A percentile compares a stretch with the other conserved stretches of the same genome.
phyloP scores from a whole-genome alignment of 805 yeast genomes.

The Metschnikowia orientalis region DNA sequence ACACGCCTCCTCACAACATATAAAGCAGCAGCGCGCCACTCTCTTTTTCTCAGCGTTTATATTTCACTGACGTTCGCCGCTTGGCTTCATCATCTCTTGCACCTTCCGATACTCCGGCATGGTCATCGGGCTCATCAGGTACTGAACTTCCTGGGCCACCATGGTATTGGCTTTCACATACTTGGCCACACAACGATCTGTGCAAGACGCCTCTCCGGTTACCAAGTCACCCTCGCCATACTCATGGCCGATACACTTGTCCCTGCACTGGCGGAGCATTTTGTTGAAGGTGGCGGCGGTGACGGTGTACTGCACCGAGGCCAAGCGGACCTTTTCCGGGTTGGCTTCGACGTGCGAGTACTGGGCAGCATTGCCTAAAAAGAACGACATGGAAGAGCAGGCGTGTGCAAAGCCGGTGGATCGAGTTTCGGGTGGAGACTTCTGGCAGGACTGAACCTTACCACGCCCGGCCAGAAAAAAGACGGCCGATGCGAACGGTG shows the following conservation, averaged over 20 bases:
- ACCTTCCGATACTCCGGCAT: conserved; percentile 41
- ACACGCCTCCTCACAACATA: too few relatives aligned
- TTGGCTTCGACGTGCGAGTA: conserved; percentile 47
- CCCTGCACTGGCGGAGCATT: conserved; percentile 57
- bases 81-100: conserved; percentile 9
- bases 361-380: conserved; percentile 46
- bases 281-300: conserved; percentile 40
- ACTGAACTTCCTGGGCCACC: conserved; percentile 52
- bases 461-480: too few relatives aligned
- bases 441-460: too few relatives aligned
- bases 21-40: background rate
- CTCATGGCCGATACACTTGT: conserved; percentile 80
- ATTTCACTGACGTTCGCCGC: conserved; percentile 1
- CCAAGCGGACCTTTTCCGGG: conserved; percentile 56
- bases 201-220: conserved; percentile 79
- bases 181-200: conserved; percentile 83
- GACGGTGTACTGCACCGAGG: conserved; percentile 66
- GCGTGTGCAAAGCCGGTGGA: background rate
- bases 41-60: background rate
- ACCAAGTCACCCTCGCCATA: conserved; percentile 81
- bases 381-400: conserved; percentile 52
- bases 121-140: conserved; percentile 14
- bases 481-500: background rate
- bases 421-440: background rate
- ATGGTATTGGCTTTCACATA: conserved; percentile 68